Conservation (phyloP, 805 yeast genomes). For the Candida ortonii region DNA sequence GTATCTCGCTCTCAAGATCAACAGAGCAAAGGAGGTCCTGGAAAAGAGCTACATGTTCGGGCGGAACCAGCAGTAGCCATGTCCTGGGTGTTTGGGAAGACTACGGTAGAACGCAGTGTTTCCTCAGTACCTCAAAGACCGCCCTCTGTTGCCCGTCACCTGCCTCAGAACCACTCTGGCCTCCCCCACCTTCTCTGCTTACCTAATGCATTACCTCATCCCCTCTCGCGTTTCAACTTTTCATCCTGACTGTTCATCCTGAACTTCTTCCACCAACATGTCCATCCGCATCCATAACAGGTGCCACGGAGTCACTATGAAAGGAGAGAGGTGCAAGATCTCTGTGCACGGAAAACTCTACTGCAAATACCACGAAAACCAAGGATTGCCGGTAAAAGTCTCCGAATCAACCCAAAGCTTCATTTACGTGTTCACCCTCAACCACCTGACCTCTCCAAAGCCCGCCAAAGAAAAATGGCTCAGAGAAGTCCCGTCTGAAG, state of each 20-base stretch:
- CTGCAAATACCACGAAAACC: constrained; percentile 37
- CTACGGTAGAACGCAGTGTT: no score
- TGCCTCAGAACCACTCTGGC: no score
- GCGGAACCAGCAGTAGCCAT: constrained; percentile 13
- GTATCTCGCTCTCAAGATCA: constrained; percentile 76
- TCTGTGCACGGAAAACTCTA: constrained; percentile 17
- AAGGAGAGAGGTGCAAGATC: constrained; percentile 40
- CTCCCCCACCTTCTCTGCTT: no score
- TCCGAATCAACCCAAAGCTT: no score
- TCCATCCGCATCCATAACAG: constrained; percentile 32
- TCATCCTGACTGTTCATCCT: not conserved
- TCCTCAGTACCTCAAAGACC: no score
- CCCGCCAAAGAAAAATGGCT: constrained; percentile 37
- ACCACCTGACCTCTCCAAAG: constrained; percentile 33
- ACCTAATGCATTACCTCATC: constrained; percentile 2
- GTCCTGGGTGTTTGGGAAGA: no score
- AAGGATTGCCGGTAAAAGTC: constrained; percentile 10
- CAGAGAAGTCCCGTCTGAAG: constrained; percentile 32
- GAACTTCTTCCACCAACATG: not conserved
- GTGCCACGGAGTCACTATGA: constrained; percentile 42
- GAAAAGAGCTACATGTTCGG: constrained; percentile 56
- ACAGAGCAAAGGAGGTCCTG: constrained; percentile 78
- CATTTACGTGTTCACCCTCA: constrained; percentile 50
- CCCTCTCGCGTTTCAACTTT: not conserved
- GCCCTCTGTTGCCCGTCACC: no score